Evolutionary conservation across 2,329 filamentous ascomycete genomes (phyloP).

Genomic region (Penicillium sp.): DNA sequence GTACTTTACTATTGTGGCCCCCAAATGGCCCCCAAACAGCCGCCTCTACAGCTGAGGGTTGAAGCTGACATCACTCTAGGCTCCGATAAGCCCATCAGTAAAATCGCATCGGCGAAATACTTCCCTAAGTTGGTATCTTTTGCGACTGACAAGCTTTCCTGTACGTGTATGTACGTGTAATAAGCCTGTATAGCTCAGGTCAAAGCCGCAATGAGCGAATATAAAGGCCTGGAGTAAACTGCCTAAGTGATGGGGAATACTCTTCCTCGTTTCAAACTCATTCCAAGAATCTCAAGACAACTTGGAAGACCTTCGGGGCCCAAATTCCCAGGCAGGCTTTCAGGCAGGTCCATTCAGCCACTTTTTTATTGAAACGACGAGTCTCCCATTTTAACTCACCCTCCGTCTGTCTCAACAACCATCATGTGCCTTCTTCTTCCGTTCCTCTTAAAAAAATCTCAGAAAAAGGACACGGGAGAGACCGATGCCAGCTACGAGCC

Average conservation of each 20-base stretch:
- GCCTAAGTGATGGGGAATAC: neutral
- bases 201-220: neutral
- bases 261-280: neutral
- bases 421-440: neutral
- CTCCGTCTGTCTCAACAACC: neutral
- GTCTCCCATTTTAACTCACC: neutral
- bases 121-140: neutral
- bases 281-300: too few relatives aligned
- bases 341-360: neutral
- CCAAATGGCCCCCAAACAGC: too few relatives aligned
- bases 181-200: neutral
- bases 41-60: too few relatives aligned
- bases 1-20: neutral
- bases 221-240: neutral
- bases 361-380: neutral
- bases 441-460: neutral
- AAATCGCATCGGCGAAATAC: neutral
- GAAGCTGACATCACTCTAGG: neutral
- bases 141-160: neutral
- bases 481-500: neutral
- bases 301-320: too few relatives aligned
- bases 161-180: too few relatives aligned
- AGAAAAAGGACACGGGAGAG: neutral
- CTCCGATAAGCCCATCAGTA: neutral
- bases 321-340: neutral